Conservation (phyloP, 768 basidiomycete species). For the Suillus bovinus region DNA sequence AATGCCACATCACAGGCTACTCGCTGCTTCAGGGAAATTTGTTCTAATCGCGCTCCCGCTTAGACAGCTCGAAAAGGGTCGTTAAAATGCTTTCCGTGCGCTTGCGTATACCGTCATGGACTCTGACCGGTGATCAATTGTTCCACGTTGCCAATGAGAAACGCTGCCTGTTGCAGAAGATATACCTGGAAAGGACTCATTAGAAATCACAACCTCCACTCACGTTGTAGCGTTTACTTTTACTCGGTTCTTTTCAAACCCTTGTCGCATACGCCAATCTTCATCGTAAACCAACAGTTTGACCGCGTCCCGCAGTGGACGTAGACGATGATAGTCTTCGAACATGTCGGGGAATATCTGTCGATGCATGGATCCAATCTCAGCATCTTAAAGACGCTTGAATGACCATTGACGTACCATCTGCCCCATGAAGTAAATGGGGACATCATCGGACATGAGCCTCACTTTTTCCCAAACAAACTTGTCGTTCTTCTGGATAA, state of each 20-base stretch:
- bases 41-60: conserved; percentile 33
- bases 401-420: conserved; percentile 37
- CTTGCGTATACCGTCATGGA: conserved; percentile 42
- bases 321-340: conserved; percentile 48
- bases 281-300: conserved; percentile 46
- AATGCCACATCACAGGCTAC: neutral
- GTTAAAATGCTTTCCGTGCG: conserved; percentile 44
- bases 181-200: conserved; percentile 36
- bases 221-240: conserved; percentile 53
- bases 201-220: conserved; percentile 16
- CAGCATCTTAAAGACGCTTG: neutral
- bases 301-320: conserved; percentile 48
- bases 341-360: conserved; percentile 50
- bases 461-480: conserved; percentile 47
- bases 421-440: conserved; percentile 50
- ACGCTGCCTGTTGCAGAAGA: conserved; percentile 51
- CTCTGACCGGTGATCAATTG: conserved; percentile 56
- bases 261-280: conserved; percentile 42
- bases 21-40: neutral
- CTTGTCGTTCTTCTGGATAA: conserved; percentile 35
- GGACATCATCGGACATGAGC: conserved; percentile 31
- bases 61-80: conserved; percentile 45
- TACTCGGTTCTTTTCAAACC: conserved; percentile 47
- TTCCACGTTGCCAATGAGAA: conserved; percentile 45
- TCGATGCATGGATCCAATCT: neutral